phyloP scores from a whole-genome alignment of 2,329 filamentous ascomycete genomes.

The Diaporthe humulicola region DNA sequence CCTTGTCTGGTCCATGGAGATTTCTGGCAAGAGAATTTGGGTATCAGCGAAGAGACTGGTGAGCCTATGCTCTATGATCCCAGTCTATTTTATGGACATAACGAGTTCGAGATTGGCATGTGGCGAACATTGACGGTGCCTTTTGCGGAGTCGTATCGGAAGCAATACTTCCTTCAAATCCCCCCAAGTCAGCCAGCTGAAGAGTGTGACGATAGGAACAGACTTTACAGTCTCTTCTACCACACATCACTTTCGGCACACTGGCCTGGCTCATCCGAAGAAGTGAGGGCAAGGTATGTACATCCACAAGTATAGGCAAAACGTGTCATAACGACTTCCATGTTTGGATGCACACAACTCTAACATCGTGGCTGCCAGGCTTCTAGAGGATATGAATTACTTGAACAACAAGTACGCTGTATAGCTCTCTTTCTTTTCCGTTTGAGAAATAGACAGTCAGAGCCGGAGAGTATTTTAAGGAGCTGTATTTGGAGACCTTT shows the following conservation, averaged over 20 bases:
- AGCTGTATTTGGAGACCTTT: too few relatives aligned
- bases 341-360: neutral
- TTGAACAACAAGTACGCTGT: slow-evolving; percentile 41
- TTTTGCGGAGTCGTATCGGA: slow-evolving; percentile 16
- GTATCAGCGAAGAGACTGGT: slow-evolving; percentile 3
- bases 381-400: slow-evolving; percentile 42
- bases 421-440: neutral
- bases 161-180: slow-evolving; percentile 8
- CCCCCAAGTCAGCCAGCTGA: slow-evolving; percentile 13
- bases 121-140: slow-evolving; percentile 15
- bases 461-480: too few relatives aligned
- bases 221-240: slow-evolving; percentile 20
- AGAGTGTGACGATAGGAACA: slow-evolving; percentile 23
- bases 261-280: slow-evolving; percentile 12
- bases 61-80: slow-evolving; percentile 30
- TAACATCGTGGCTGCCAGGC: neutral
- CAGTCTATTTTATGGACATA: slow-evolving; percentile 14
- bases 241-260: slow-evolving; percentile 4
- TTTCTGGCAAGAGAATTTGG: slow-evolving; percentile 29
- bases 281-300: neutral
- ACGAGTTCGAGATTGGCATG: slow-evolving; percentile 29
- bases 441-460: neutral
- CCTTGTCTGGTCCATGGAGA: slow-evolving; percentile 30
- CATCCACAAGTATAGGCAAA: too few relatives aligned
- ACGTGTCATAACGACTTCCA: neutral